Conservation (phyloP, 257 asterid genomes). For the Agastache rugosa region DNA sequence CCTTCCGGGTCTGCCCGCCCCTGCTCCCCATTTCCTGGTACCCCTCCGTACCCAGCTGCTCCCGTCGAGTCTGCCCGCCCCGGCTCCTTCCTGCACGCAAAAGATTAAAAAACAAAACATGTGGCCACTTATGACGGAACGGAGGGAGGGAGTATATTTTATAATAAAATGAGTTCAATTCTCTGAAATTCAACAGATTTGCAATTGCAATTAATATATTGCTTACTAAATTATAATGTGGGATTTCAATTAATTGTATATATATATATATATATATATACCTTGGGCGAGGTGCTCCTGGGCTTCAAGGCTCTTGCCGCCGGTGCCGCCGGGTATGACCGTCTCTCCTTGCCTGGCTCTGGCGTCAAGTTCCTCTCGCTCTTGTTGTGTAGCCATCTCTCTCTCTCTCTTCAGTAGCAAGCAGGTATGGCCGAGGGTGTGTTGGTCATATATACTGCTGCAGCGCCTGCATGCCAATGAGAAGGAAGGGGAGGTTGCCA, state of each 20-base stretch:
- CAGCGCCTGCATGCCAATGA: background rate
- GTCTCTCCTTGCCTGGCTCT: constrained; percentile 74
- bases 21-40: constrained; percentile 71
- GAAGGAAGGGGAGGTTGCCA: constrained; percentile 23
- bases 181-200: too few relatives aligned
- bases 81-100: constrained; percentile 56
- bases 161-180: too few relatives aligned
- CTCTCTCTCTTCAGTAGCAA: background rate
- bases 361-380: constrained; percentile 63
- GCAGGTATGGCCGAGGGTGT: background rate
- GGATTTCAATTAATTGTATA: too few relatives aligned
- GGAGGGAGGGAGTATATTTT: too few relatives aligned
- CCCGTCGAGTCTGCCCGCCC: constrained; percentile 73
- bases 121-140: too few relatives aligned
- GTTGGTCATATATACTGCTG: background rate
- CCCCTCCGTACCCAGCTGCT: constrained; percentile 74
- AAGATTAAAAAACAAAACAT: too few relatives aligned
- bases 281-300: constrained; percentile 81
- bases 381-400: constrained; percentile 56
- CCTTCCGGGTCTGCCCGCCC: constrained; percentile 73
- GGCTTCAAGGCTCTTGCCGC: constrained; percentile 86
- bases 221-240: too few relatives aligned
- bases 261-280: background rate
- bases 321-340: constrained; percentile 84
- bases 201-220: too few relatives aligned